Conservation (phyloP, 352 stramenopile species). For the Pythium rhizo-oryzae region DNA sequence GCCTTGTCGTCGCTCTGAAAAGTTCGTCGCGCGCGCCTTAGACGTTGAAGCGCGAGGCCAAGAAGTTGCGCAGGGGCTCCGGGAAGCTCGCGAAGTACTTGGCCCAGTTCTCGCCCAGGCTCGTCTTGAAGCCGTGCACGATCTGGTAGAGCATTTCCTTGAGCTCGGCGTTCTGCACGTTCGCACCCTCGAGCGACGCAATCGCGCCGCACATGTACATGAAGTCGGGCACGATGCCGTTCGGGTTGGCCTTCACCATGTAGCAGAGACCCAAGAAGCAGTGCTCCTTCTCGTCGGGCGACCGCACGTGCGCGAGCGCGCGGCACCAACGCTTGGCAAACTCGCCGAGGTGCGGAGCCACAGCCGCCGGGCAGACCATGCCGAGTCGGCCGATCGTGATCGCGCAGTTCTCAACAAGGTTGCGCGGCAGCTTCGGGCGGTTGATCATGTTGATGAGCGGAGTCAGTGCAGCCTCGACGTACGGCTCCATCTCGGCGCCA, state of each 20-base stretch:
- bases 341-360: constrained; percentile 81
- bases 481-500: constrained; percentile 84
- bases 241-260: constrained; percentile 91
- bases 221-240: constrained; percentile 86
- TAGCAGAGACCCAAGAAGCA: constrained; percentile 91
- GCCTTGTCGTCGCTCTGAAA: neutral
- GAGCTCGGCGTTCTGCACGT: constrained; percentile 76
- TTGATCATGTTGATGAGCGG: constrained; percentile 89
- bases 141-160: constrained; percentile 90
- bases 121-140: constrained; percentile 89
- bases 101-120: constrained; percentile 84
- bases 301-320: constrained; percentile 80
- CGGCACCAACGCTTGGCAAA: constrained; percentile 91
- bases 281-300: constrained; percentile 89
- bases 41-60: constrained; percentile 82
- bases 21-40: constrained; percentile 32
- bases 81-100: constrained; percentile 88
- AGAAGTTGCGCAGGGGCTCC: constrained; percentile 76
- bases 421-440: constrained; percentile 83
- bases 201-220: constrained; percentile 92
- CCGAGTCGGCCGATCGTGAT: constrained; percentile 90
- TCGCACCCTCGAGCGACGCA: constrained; percentile 81
- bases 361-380: constrained; percentile 82
- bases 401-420: constrained; percentile 89
- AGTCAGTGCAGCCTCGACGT: constrained; percentile 66